phyloP scores from a whole-genome alignment of 2,329 filamentous ascomycete species.

The Pseudomassariella vexata region DNA sequence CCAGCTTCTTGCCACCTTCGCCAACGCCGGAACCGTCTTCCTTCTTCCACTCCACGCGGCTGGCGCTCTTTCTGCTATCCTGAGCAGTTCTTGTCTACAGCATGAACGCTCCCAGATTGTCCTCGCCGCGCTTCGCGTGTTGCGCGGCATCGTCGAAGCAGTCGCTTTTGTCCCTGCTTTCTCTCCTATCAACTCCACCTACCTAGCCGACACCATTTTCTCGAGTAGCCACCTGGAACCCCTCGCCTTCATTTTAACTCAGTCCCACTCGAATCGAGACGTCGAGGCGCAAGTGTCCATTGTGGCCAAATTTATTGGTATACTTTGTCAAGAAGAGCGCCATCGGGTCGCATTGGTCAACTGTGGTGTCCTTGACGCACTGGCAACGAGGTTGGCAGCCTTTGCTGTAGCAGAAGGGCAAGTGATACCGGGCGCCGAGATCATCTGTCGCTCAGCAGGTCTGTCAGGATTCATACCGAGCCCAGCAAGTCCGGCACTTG shows the following conservation, averaged over 20 bases:
- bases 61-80: slow-evolving; percentile 60
- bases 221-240: slow-evolving; percentile 53
- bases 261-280: slow-evolving; percentile 44
- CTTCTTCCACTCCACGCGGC: slow-evolving; percentile 67
- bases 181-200: slow-evolving; percentile 40
- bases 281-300: slow-evolving; percentile 58
- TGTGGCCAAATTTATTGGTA: slow-evolving; percentile 49
- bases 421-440: slow-evolving; percentile 60
- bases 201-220: slow-evolving; percentile 62
- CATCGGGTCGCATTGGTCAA: slow-evolving; percentile 69
- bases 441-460: slow-evolving; percentile 46
- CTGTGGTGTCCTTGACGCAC: slow-evolving; percentile 68
- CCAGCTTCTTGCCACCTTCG: slow-evolving; percentile 78
- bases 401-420: slow-evolving; percentile 64
- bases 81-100: slow-evolving; percentile 62
- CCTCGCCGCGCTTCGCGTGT: slow-evolving; percentile 65
- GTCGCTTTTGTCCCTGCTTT: slow-evolving; percentile 47
- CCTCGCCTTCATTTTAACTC: slow-evolving; percentile 60
- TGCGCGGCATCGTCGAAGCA: slow-evolving; percentile 67
- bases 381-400: slow-evolving; percentile 67
- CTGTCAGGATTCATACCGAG: slow-evolving; percentile 53
- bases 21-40: slow-evolving; percentile 76
- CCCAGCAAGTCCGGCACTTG: slow-evolving; percentile 52
- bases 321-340: slow-evolving; percentile 60
- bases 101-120: slow-evolving; percentile 62